A percentile compares a stretch with the other conserved stretches of the same genome.
Evolutionary conservation across 305 asterid species (phyloP).

Genomic region (Solanum hybrid): DNA sequence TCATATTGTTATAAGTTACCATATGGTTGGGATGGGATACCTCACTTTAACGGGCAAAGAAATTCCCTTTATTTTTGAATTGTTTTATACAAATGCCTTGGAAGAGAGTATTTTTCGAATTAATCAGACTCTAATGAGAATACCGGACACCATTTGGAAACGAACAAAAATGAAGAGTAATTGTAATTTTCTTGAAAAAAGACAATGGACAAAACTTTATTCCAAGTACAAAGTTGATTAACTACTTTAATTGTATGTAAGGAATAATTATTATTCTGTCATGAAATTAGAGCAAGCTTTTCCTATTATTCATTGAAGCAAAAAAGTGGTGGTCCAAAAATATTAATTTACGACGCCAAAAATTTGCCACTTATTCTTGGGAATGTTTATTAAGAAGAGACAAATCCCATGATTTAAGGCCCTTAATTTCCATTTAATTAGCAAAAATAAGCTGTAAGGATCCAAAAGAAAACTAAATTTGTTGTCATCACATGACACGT

Average conservation of each 20-base stretch:
- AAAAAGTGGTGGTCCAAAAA: background rate
- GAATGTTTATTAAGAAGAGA: background rate
- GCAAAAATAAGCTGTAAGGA: background rate
- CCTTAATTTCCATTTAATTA: background rate
- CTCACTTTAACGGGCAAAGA: background rate
- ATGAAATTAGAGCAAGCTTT: background rate
- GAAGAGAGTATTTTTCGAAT: background rate
- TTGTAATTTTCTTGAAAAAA: background rate
- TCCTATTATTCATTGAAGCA: background rate
- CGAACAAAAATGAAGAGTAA: background rate
- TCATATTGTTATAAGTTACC: background rate
- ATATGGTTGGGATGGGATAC: background rate
- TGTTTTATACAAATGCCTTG: background rate
- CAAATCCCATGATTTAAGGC: slow-evolving; percentile 5
- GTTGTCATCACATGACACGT: background rate
- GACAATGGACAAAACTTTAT: background rate
- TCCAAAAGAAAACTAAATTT: background rate
- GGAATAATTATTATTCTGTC: background rate
- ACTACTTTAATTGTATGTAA: background rate
- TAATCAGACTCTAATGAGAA: background rate
- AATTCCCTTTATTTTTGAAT: background rate
- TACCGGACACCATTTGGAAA: background rate
- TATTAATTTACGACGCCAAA: background rate
- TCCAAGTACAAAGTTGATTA: background rate
- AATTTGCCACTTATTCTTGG: background rate